phyloP scores from a whole-genome alignment of 1,284 basidiomycete species.

The Leccinum ambiguum region DNA sequence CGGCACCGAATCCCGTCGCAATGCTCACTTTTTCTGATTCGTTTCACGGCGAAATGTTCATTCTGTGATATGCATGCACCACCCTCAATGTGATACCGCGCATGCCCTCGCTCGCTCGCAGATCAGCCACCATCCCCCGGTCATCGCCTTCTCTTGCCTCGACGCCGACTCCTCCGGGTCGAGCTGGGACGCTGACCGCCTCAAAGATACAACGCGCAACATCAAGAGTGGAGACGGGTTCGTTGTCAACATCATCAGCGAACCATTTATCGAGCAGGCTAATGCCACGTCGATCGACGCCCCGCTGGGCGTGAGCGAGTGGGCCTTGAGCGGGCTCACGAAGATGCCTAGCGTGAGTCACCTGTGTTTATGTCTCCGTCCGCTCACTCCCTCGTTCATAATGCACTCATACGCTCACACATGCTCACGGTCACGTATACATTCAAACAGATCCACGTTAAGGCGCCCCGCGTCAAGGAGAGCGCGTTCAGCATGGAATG shows the following conservation, averaged over 20 bases:
- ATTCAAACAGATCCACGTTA: slow-evolving; percentile 46
- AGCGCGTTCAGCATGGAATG: slow-evolving; percentile 69
- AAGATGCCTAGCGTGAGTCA: slow-evolving; percentile 47
- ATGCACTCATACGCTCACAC: not conserved
- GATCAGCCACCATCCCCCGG: slow-evolving; percentile 52
- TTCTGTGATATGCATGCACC: not conserved
- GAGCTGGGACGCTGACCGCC: slow-evolving; percentile 22
- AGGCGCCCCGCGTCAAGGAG: slow-evolving; percentile 66
- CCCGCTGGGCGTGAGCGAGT: slow-evolving; percentile 61
- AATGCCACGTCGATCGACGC: slow-evolving; percentile 61
- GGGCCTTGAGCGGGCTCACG: slow-evolving; percentile 65
- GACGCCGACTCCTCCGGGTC: slow-evolving; percentile 18
- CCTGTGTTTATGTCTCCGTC: not conserved
- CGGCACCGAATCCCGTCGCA: not conserved
- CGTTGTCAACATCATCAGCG: slow-evolving; percentile 71
- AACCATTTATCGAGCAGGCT: slow-evolving; percentile 64
- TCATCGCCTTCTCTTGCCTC: slow-evolving; percentile 53
- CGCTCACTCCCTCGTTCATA: not conserved
- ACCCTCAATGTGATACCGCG: not conserved
- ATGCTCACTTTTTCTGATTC: not conserved
- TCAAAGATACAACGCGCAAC: slow-evolving; percentile 61
- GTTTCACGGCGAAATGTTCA: not conserved
- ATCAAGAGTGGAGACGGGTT: slow-evolving; percentile 61
- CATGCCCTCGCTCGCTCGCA: slow-evolving; percentile 16
- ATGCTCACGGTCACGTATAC: not conserved